Percentiles rank a stretch among this genome's conserved stretches.
These are phyloP conservation scores for Crithidia acanthocephali DNA, from an alignment of 208 protist species.

Conservation along the genomic window DNA sequence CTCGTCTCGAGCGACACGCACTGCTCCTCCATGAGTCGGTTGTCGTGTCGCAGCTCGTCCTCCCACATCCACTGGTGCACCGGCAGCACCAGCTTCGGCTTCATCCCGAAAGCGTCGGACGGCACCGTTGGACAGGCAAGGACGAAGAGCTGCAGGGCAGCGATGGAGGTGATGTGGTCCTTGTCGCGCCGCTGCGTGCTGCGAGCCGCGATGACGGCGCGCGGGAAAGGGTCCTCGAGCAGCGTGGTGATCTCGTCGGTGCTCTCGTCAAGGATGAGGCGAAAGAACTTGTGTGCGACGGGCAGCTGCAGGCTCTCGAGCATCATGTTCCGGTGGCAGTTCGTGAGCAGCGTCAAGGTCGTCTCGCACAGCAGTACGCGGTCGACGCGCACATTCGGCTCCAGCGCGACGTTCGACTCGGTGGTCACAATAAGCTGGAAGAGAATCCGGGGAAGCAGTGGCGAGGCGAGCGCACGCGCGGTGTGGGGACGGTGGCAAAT, in stretches of 20 bases:
- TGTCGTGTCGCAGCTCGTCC: conserved; percentile 85
- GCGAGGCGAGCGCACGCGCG: conserved; percentile 56
- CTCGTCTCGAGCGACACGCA: conserved; percentile 70
- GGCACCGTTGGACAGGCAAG: conserved; percentile 74
- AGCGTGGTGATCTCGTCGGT: conserved; percentile 58
- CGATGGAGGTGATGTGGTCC: conserved; percentile 85
- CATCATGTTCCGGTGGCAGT: conserved; percentile 55
- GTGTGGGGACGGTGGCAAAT: conserved; percentile 74
- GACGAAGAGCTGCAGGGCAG: conserved; percentile 77
- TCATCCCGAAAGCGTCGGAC: conserved; percentile 71
- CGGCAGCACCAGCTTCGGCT: conserved; percentile 76
- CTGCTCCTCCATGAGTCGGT: conserved; percentile 69
- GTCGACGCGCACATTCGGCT: conserved; percentile 59
- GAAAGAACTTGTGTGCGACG: conserved; percentile 75
- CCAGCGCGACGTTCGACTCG: conserved; percentile 65
- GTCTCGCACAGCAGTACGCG: conserved; percentile 82
- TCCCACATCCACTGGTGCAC: conserved; percentile 92
- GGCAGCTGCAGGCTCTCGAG: conserved; percentile 54
- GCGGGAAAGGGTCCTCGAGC: conserved; percentile 82
- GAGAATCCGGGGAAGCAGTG: conserved; percentile 53
- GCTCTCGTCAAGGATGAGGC: conserved; percentile 57
- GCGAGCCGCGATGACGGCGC: conserved; percentile 39
- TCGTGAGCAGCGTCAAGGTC: conserved; percentile 53
- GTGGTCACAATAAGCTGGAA: conserved; percentile 70
- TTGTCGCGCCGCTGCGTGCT: conserved; percentile 77